These are phyloP conservation scores for Linanthus parryae DNA, from an alignment of 148 eudicot species.

Conservation along the genomic window DNA sequence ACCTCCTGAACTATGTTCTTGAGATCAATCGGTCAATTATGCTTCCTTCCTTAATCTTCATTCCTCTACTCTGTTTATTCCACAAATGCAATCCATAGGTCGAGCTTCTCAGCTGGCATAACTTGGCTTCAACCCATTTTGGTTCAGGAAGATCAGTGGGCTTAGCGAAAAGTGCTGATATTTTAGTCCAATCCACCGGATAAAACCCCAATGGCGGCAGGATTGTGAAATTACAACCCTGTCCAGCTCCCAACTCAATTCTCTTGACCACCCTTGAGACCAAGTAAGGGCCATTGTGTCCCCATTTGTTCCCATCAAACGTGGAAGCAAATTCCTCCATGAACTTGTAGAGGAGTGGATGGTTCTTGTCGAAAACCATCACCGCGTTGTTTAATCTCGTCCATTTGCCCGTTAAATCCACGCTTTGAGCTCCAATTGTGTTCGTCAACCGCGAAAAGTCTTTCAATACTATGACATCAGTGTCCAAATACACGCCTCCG, in stretches of 20 bases:
- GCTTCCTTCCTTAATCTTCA: slow-evolving; percentile 55
- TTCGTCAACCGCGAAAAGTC: slow-evolving; percentile 45
- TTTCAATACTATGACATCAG: slow-evolving; percentile 51
- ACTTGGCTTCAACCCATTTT: slow-evolving; percentile 29
- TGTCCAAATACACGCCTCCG: slow-evolving; percentile 70
- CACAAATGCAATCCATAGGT: slow-evolving; percentile 68
- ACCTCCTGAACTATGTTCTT: too few relatives aligned
- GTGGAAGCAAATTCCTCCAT: slow-evolving; percentile 52
- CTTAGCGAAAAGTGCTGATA: slow-evolving; percentile 24
- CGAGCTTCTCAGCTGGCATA: neutral
- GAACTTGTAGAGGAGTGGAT: slow-evolving; percentile 47
- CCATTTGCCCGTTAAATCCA: slow-evolving; percentile 30
- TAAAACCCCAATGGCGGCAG: slow-evolving; percentile 61
- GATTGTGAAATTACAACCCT: slow-evolving; percentile 38
- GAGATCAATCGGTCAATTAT: slow-evolving; percentile 40
- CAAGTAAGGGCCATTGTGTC: slow-evolving; percentile 71
- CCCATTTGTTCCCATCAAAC: slow-evolving; percentile 76
- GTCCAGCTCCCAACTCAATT: slow-evolving; percentile 5
- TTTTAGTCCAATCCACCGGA: slow-evolving; percentile 44
- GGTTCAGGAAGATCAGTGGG: slow-evolving; percentile 17
- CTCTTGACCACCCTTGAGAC: slow-evolving; percentile 45
- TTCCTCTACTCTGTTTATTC: slow-evolving; percentile 47
- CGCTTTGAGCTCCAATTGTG: slow-evolving; percentile 57
- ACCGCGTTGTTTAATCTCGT: slow-evolving; percentile 64
- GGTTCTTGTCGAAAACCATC: slow-evolving; percentile 54